These are phyloP conservation scores for Rhynchosporium secalis DNA, from an alignment of 2,329 filamentous ascomycete genomes.

Conservation along the genomic window DNA sequence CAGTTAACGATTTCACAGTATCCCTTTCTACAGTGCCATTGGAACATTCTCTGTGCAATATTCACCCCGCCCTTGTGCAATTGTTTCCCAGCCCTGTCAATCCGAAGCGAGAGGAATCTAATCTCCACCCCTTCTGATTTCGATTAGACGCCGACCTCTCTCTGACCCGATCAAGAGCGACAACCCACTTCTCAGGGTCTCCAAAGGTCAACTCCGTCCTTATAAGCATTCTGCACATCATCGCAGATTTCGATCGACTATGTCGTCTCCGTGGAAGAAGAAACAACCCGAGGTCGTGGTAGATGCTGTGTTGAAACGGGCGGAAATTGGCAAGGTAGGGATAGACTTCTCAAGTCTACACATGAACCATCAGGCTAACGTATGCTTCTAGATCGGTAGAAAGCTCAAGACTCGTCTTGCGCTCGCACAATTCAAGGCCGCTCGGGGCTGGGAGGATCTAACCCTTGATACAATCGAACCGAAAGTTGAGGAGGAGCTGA, in stretches of 20 bases:
- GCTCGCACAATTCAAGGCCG: slow-evolving; percentile 94
- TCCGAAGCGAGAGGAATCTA: slow-evolving; percentile 8
- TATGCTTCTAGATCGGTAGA: slow-evolving; percentile 74
- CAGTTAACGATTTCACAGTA: background rate
- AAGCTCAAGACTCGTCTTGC: slow-evolving; percentile 91
- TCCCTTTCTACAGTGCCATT: background rate
- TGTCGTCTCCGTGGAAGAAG: slow-evolving; percentile 61
- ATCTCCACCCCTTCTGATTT: slow-evolving; percentile 11
- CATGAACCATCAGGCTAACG: slow-evolving; percentile 25
- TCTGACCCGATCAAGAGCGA: slow-evolving; percentile 21
- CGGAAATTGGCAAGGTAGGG: slow-evolving; percentile 72
- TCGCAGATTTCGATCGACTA: slow-evolving; percentile 34
- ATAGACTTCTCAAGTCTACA: slow-evolving; percentile 33
- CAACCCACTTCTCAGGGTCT: slow-evolving; percentile 13
- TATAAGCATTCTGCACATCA: background rate
- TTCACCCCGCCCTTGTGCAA: background rate
- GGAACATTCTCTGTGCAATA: background rate
- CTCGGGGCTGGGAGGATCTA: slow-evolving; percentile 91
- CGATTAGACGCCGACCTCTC: slow-evolving; percentile 26
- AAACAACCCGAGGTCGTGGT: slow-evolving; percentile 64
- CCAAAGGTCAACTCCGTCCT: slow-evolving; percentile 13
- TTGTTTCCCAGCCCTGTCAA: slow-evolving; percentile 11
- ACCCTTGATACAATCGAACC: slow-evolving; percentile 85
- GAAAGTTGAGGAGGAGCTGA: slow-evolving; percentile 75
- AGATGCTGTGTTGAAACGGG: slow-evolving; percentile 69